Conservation (phyloP, 2,329 filamentous ascomycete species). For the Escovopsis sp. region DNA sequence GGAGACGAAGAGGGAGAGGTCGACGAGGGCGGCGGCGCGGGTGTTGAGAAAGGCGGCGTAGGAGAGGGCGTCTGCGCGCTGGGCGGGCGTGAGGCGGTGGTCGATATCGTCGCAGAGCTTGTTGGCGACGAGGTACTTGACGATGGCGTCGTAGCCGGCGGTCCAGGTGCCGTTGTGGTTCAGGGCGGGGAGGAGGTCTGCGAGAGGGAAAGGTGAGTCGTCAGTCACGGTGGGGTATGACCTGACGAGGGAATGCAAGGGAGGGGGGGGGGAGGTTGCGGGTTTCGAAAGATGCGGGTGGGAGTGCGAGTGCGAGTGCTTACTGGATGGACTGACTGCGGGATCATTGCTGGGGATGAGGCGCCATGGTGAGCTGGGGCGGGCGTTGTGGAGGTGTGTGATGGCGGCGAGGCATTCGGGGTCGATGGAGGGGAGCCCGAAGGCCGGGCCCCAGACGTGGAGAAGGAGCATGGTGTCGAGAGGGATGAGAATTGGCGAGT, state of each 20-base stretch:
- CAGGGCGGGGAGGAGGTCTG: slow-evolving; percentile 42
- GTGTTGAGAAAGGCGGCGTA: slow-evolving; percentile 57
- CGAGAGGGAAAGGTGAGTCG: slow-evolving; percentile 1
- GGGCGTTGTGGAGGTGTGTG: slow-evolving; percentile 54
- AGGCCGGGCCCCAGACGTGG: slow-evolving; percentile 82
- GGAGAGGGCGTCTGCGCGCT: slow-evolving; percentile 33
- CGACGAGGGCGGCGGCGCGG: slow-evolving; percentile 62
- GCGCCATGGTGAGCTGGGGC: slow-evolving; percentile 48
- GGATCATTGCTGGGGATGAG: slow-evolving; percentile 62
- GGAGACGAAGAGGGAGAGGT: slow-evolving; percentile 81
- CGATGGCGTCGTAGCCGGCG: slow-evolving; percentile 47
- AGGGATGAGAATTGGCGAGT: too few relatives aligned
- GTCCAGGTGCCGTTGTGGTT: slow-evolving; percentile 37
- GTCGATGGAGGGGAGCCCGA: slow-evolving; percentile 80
- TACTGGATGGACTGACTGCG: slow-evolving; percentile 55
- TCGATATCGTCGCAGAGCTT: slow-evolving; percentile 24
- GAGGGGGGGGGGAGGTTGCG: too few relatives aligned
- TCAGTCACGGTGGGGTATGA: slow-evolving; percentile 7
- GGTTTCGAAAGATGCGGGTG: background rate
- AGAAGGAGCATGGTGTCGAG: slow-evolving; percentile 39
- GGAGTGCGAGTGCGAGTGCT: slow-evolving; percentile 16
- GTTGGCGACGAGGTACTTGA: slow-evolving; percentile 35
- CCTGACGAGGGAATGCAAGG: slow-evolving; percentile 1
- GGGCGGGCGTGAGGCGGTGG: slow-evolving; percentile 21
- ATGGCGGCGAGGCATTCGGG: slow-evolving; percentile 77